A percentile compares a stretch with the other conserved stretches of the same genome.
These are phyloP conservation scores for Rubus parviflorus DNA, from an alignment of 306 rosid species.

Conservation along the genomic window DNA sequence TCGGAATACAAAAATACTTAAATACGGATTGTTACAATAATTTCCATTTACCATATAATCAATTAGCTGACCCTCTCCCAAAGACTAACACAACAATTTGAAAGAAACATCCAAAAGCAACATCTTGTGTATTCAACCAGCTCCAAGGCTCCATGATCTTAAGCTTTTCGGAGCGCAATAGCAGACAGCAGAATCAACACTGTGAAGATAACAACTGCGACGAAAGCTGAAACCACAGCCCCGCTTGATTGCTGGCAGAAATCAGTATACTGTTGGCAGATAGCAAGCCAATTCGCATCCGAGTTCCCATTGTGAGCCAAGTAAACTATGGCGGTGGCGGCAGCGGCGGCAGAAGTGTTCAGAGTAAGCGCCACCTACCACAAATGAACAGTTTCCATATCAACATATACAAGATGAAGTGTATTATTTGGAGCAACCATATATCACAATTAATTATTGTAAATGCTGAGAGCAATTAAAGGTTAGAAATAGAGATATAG, in stretches of 20 bases:
- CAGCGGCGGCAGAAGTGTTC: constrained; percentile 45
- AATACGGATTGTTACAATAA: background rate
- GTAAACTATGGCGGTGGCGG: constrained; percentile 60
- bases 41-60: background rate
- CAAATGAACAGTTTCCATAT: background rate
- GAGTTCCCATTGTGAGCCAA: constrained; percentile 66
- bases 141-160: background rate
- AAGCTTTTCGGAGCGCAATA: constrained; percentile 43
- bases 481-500: background rate
- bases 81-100: background rate
- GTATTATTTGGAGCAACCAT: background rate
- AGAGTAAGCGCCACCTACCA: constrained; percentile 51
- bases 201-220: constrained; percentile 36
- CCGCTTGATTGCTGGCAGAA: constrained; percentile 56
- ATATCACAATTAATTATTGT: background rate
- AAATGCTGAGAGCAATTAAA: background rate
- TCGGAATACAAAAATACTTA: background rate
- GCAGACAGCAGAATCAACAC: constrained; percentile 52
- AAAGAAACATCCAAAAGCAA: background rate
- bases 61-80: background rate
- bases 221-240: constrained; percentile 51
- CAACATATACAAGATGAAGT: background rate
- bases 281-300: constrained; percentile 61
- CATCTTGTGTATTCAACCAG: background rate
- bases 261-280: constrained; percentile 59